Evolutionary conservation across 805 yeast species (phyloP).

Genomic region (Metschnikowia amazonensis): DNA sequence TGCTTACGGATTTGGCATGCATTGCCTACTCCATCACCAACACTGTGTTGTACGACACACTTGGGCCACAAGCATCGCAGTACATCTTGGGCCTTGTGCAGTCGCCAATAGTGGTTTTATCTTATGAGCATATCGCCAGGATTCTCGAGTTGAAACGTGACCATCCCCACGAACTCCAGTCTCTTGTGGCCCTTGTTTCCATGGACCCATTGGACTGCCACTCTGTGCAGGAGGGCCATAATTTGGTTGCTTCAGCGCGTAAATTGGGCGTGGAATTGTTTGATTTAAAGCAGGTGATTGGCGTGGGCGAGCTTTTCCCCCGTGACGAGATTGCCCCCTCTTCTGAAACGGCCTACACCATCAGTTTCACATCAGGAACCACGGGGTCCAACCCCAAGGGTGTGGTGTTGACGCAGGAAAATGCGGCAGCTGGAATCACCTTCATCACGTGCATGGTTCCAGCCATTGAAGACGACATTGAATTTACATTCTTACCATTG

Average conservation of each 20-base stretch:
- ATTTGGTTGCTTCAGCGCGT: constrained; percentile 32
- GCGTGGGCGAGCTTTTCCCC: constrained; percentile 23
- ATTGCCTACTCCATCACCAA: constrained; percentile 40
- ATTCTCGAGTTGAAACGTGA: constrained; percentile 12
- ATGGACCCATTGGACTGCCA: constrained; percentile 26
- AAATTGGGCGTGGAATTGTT: constrained; percentile 17
- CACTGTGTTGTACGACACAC: constrained; percentile 27
- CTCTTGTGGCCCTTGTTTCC: constrained; percentile 22
- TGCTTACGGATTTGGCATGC: constrained; percentile 64
- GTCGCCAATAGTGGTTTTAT: constrained; percentile 51
- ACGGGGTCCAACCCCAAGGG: constrained; percentile 28
- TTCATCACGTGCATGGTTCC: constrained; percentile 16
- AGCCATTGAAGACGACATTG: constrained; percentile 11
- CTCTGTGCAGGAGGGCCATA: constrained; percentile 10
- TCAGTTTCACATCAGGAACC: constrained; percentile 28
- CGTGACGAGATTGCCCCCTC: constrained; percentile 16
- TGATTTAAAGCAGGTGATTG: constrained; percentile 22
- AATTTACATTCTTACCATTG: constrained; percentile 29
- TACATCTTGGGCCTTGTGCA: constrained; percentile 61
- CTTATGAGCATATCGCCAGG: constrained; percentile 9
- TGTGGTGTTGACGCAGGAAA: constrained; percentile 21
- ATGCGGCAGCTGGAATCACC: constrained; percentile 20
- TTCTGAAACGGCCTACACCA: constrained; percentile 22
- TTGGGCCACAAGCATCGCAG: constrained; percentile 55
- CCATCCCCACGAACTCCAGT: constrained; percentile 14